A percentile compares a stretch with the other conserved stretches of the same genome.
These are phyloP conservation scores for Pythium dissotocum DNA, from an alignment of 352 stramenopile genomes.

Conservation along the genomic window DNA sequence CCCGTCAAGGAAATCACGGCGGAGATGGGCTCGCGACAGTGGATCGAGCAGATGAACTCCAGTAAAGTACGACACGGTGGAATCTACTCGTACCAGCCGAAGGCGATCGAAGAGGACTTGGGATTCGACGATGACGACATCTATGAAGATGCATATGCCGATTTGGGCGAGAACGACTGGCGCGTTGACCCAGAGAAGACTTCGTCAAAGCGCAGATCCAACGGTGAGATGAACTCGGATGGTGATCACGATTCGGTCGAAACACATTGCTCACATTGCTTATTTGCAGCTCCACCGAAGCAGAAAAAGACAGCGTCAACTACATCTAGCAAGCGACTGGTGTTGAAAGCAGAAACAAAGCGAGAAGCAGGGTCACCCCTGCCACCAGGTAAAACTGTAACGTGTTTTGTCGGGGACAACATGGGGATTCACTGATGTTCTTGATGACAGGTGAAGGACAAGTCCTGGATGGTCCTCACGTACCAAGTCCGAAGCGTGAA, in stretches of 20 bases:
- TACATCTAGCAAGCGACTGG: background rate
- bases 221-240: background rate
- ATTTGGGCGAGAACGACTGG: slow-evolving; percentile 7
- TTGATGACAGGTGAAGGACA: background rate
- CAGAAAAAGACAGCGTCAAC: background rate
- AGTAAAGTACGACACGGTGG: slow-evolving; percentile 42
- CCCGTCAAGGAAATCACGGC: background rate
- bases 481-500: slow-evolving; percentile 1
- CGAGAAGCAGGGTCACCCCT: background rate
- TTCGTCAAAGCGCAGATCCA: background rate
- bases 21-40: background rate
- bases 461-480: slow-evolving; percentile 18
- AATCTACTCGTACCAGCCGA: slow-evolving; percentile 32
- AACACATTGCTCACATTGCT: too few relatives aligned
- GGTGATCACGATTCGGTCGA: background rate
- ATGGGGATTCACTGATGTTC: too few relatives aligned
- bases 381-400: background rate
- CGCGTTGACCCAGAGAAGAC: background rate
- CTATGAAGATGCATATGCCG: slow-evolving; percentile 8
- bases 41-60: slow-evolving; percentile 6
- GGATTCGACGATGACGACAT: slow-evolving; percentile 1
- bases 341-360: background rate
- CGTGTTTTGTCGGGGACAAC: too few relatives aligned
- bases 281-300: background rate
- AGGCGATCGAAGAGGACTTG: background rate